These are phyloP conservation scores for Aspergillus sp. DNA, from an alignment of 2,329 filamentous ascomycete genomes.

Conservation along the genomic window DNA sequence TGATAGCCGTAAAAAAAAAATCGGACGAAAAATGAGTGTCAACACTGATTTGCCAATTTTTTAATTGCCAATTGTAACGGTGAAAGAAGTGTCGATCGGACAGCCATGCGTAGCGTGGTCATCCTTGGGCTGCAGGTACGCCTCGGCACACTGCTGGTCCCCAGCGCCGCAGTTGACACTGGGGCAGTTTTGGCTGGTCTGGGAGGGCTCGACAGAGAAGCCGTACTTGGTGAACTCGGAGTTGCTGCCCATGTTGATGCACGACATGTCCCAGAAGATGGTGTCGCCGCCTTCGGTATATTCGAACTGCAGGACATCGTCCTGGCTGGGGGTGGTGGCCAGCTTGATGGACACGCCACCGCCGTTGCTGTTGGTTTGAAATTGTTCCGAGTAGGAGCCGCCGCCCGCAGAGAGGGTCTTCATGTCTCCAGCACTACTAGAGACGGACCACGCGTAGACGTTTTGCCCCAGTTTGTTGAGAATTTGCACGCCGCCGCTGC, in stretches of 20 bases:
- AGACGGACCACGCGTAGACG: conserved; percentile 37
- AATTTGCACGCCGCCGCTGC: conserved; percentile 26
- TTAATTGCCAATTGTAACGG: conserved; percentile 24
- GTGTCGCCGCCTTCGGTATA: conserved; percentile 24
- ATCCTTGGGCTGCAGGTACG: conserved; percentile 34
- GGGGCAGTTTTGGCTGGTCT: conserved; percentile 20
- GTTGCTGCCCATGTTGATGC: conserved; percentile 24
- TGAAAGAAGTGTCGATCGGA: conserved; percentile 26
- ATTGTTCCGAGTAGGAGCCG: conserved; percentile 28
- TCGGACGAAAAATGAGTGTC: no score
- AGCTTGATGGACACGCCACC: conserved; percentile 39
- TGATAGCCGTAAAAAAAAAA: background rate
- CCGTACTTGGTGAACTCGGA: conserved; percentile 27
- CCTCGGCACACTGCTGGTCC: conserved; percentile 27
- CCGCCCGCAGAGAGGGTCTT: conserved; percentile 25
- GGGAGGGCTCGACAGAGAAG: conserved; percentile 27
- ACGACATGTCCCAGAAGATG: conserved; percentile 32
- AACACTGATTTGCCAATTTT: no score
- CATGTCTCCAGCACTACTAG: conserved; percentile 27
- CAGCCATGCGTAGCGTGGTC: conserved; percentile 37
- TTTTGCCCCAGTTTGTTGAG: conserved; percentile 30
- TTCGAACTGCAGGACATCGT: conserved; percentile 36
- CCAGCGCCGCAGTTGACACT: conserved; percentile 29
- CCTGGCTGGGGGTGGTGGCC: conserved; percentile 21
- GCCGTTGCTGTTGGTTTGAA: conserved; percentile 28